Evolutionary conservation across 805 yeast genomes (phyloP), one percentile per base, ranked within the genome.

Genomic region (Millerozyma miso): DNA sequence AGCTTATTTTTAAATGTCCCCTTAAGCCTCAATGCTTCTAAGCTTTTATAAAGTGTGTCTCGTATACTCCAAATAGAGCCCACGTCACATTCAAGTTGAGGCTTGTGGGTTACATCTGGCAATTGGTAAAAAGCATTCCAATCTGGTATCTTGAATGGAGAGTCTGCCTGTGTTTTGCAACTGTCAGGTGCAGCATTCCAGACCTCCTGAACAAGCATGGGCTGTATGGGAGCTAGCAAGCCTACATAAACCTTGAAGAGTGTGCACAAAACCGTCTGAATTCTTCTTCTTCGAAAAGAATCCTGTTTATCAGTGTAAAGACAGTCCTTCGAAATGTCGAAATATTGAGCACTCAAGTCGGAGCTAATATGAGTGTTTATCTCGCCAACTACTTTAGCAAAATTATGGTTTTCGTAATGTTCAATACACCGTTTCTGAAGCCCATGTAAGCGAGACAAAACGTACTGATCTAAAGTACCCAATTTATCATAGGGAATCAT

Each of bases 261-360:
- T 48, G 80, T 74, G 23, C 60, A 56, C 39, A 93, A 67, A 0
- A 85, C 91, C 3, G 85, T 81, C 59, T 85, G 91, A 5, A 77
- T 74, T 1, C 81, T 67, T 41, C 76, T 67, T 43, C 96, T 74
- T 14, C 76, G 68, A 1, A 56, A 35, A 0, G 84, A 77, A 20
- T 63, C 60, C 1, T 53, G 39, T 0, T 60, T 48, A 47, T 86
- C 93, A 0, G 96, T 85, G 59, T 93, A 93, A 14, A 93, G 70
- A 38, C 85, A 70, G 56, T 93, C 98, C 56, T 93, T 93, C 33
- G 85, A 78, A 20, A 87, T 74, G 55, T 88, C 96, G 62, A 93
- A 89, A 62, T 91, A 93, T 23, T 83, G 69, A 0, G 97, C 79
- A 16, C 97, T 88, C 43, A 90, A 71, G 16, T 80, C 82, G 17